These are phyloP conservation scores for Sclerotinia minor DNA, from an alignment of 2,329 filamentous ascomycete genomes.

Conservation along the genomic window DNA sequence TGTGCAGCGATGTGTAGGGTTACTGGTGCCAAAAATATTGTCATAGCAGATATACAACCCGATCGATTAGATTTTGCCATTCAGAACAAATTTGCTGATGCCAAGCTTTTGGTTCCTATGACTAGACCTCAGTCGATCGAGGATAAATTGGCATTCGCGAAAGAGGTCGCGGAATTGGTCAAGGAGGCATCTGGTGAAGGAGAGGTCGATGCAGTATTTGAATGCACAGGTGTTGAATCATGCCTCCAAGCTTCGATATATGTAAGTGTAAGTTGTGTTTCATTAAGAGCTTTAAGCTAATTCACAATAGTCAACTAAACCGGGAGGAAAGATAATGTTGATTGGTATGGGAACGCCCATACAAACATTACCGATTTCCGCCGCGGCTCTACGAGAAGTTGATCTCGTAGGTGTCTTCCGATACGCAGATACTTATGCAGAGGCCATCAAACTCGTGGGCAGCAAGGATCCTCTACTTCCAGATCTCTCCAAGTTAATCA, in stretches of 20 bases:
- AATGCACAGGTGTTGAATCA: constrained; percentile 59
- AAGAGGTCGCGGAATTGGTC: constrained; percentile 38
- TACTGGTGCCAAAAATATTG: constrained; percentile 81
- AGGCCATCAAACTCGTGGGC: constrained; percentile 83
- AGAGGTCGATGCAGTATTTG: constrained; percentile 67
- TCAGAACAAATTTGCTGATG: constrained; percentile 40
- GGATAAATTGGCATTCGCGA: constrained; percentile 43
- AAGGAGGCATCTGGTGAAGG: constrained; percentile 56
- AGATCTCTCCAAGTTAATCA: constrained; percentile 77
- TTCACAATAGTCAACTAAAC: constrained; percentile 53
- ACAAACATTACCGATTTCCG: constrained; percentile 71
- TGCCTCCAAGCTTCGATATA: constrained; percentile 59
- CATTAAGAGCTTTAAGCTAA: constrained; percentile 22
- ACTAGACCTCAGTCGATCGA: constrained; percentile 37
- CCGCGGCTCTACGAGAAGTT: constrained; percentile 71
- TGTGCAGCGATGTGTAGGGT: constrained; percentile 50
- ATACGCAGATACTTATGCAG: constrained; percentile 82
- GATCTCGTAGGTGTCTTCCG: constrained; percentile 76
- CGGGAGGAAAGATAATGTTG: constrained; percentile 72
- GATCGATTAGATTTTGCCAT: constrained; percentile 78
- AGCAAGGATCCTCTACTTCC: constrained; percentile 65
- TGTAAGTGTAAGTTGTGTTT: constrained; percentile 57
- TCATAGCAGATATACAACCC: constrained; percentile 93
- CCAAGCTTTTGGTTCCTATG: constrained; percentile 40
- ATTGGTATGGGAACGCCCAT: constrained; percentile 79